phyloP scores from a whole-genome alignment of 495 filamentous ascomycete species.

The Penicillium dipodomyicola region DNA sequence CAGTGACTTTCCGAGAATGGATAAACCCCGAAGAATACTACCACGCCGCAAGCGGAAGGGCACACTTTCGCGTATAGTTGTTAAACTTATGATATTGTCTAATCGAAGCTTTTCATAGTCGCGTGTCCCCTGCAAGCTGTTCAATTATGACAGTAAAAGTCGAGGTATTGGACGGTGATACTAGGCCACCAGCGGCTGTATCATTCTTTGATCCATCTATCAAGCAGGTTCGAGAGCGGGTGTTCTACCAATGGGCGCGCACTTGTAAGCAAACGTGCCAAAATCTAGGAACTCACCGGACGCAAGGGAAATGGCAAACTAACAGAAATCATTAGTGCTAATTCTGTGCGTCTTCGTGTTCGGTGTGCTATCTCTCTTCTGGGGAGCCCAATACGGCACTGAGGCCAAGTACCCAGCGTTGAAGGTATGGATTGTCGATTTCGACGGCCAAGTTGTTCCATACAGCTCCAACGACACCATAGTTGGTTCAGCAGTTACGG shows the following conservation, averaged over 20 bases:
- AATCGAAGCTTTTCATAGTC: not conserved
- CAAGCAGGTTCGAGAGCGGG: conserved; percentile 44
- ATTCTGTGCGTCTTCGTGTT: conserved; percentile 56
- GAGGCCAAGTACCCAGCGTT: conserved; percentile 48
- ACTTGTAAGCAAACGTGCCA: conserved; percentile 20
- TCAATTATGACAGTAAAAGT: not conserved
- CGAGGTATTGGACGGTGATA: conserved; percentile 13
- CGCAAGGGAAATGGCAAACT: not conserved
- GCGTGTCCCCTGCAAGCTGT: not conserved
- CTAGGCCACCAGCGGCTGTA: conserved; percentile 40
- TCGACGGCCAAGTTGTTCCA: conserved; percentile 56
- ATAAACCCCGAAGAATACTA: conserved; percentile 3
- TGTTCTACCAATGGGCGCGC: conserved; percentile 38
- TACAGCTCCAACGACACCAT: conserved; percentile 48
- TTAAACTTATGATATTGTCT: not conserved
- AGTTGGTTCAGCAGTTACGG: conserved; percentile 55
- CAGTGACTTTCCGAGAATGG: conserved; percentile 10
- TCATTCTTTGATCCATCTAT: conserved; percentile 52
- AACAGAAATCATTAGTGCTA: conserved; percentile 36
- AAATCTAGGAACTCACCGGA: not conserved
- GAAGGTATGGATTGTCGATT: conserved; percentile 62
- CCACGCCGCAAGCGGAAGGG: conserved; percentile 12
- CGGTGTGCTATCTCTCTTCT: conserved; percentile 56
- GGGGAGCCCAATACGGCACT: conserved; percentile 55
- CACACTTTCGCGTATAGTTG: not conserved